Evolutionary conservation across 768 basidiomycete species (phyloP), one percentile per base, ranked within the genome.

Genomic region (Chalciporus pseudorubinellus): DNA sequence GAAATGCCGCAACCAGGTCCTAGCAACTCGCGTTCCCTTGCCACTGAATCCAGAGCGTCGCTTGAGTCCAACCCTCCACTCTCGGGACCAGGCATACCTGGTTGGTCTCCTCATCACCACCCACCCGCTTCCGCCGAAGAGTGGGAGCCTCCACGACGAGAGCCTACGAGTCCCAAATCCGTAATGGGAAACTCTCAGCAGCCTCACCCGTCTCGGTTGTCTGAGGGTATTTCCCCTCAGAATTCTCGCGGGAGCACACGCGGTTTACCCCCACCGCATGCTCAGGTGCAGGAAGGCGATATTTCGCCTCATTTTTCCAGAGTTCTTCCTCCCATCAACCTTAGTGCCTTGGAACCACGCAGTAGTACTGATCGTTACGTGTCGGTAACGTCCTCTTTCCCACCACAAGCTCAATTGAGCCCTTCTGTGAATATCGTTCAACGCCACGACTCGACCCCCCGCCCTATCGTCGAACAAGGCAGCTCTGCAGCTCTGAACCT

Each of bases 81-180:
- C 18, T 73, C 80, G 38, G 82, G 83, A 10, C 81, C 83, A 41
- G 81, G 80, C 6, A 74, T 83, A 64, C 78, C 81, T 22, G 79
- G 55, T 74, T 49, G 63, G 64, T 53, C 51, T 47, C 33, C 56
- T 33, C 51, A 43, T 38, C 59, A 42, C 8, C 65, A 38, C 20
- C 39, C 45, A 13, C 57, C 59, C 38, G 38, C 56, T 5, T 60
- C 67, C 22, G 40, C 53, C 26, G 62, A 56, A 4, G 59, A 57
- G 14, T 39, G 63, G 52, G 56, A 66, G 4, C 28, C 52, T 29
- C 46, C 63, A 1, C 53, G 40, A 33, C 59, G 36, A 34, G 21
- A 33, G 18, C 50, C 45, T 31, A 44, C 52, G 7, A 59, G 53
- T n/a, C 60, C 61, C 28, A 21, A 40, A 10, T n/a, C 28, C 11